Evolutionary conservation across 2,329 filamentous ascomycete species (phyloP), one percentile per base, ranked within the genome.

Genomic region (Neonectria punicea): DNA sequence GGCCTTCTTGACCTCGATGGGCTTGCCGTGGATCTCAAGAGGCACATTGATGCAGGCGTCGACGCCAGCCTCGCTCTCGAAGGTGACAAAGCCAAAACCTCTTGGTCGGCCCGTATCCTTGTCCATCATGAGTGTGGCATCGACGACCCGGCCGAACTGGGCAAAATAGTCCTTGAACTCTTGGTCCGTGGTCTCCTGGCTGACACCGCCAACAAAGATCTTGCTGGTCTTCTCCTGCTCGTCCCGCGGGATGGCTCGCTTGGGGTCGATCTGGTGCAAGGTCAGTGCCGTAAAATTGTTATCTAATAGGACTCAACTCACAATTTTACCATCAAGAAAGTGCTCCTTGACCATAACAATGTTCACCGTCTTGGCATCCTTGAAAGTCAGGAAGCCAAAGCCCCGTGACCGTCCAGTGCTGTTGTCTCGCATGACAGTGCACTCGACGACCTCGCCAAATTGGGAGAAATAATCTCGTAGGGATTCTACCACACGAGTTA

Each of bases 321-420:
- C 96, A 80, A 99, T 98, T 81, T 99, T 99, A 67, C 96, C 96
- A 78, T 99, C 96, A 22, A 99, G 87, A 74, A 95, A 97, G 80
- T 99, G 96, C 79, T 99, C 96, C 82, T 99, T 99, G 68, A 99
- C 96, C 96, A 99, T 99, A 69, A 99, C 96, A 71, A 94, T 97
- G 78, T 99, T 99, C 71, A 99, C 96, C 4, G 93, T 97, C 83
- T 97, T 97, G 53, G 96, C 92, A 76, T 99, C 96, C 78, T 93
- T 97, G 85, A 99, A 99, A 0, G 96, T 99, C 67, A 99, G 85
- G 82, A 99, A 99, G 32, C 96, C 96, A 74, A 99, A 99, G 25
- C 96, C 96, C 80, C 96, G 90, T 32, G 96, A 98, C 68, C 96
- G 90, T 47, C 96, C 96, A 10, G 94, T 97, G 54, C 93, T 92